Conservation (phyloP, 2,329 filamentous ascomycete species). For the Pseudogymnoascus sp. region DNA sequence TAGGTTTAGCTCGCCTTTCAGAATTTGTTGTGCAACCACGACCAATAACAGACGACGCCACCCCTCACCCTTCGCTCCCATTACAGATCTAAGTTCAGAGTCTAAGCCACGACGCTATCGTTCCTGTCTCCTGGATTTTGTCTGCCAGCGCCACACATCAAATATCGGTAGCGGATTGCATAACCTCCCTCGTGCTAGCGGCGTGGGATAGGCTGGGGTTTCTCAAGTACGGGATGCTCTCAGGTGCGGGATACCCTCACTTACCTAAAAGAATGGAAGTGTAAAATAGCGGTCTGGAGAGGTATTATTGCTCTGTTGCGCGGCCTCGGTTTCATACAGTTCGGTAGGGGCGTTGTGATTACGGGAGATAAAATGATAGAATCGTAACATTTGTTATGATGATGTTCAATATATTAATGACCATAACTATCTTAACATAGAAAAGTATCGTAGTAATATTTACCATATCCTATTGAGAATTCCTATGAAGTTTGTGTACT, state of each 20-base stretch:
- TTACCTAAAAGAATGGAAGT: neutral
- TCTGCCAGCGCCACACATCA: neutral
- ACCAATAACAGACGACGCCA: neutral
- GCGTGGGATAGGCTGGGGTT: neutral
- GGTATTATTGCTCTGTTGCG: neutral
- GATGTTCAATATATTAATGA: neutral
- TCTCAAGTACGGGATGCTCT: neutral
- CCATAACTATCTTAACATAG: neutral
- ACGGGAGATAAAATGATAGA: neutral
- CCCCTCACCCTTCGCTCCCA: neutral
- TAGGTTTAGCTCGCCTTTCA: neutral
- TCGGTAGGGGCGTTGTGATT: neutral
- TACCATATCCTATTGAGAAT: neutral
- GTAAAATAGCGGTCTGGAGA: neutral
- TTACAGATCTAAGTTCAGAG: neutral
- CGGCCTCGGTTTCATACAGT: neutral
- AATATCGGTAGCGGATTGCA: neutral
- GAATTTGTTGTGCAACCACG: neutral
- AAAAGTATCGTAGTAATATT: neutral
- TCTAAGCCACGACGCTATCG: neutral
- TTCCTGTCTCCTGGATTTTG: neutral
- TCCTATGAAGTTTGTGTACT: no score
- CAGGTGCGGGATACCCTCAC: neutral
- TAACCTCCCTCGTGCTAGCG: neutral
- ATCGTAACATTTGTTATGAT: neutral